Evolutionary conservation across 176 grass and related monocot species (phyloP).

Genomic region (Tillandsia fasciculata): DNA sequence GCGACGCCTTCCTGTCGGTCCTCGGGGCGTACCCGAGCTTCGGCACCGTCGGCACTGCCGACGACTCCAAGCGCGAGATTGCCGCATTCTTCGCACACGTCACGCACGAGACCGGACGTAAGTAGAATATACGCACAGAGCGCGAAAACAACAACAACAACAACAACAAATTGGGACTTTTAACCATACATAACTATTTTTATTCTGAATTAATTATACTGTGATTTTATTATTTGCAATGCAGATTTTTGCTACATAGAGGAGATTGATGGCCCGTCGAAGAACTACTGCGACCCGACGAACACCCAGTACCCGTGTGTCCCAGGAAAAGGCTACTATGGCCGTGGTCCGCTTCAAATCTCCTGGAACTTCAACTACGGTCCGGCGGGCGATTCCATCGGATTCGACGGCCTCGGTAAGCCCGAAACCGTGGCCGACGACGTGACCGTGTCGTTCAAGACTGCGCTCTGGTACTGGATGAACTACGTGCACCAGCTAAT

Average conservation of each 20-base stretch:
- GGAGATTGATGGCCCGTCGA: constrained; percentile 65
- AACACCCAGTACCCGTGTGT: constrained; percentile 51
- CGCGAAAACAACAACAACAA: not conserved
- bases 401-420: constrained; percentile 63
- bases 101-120: constrained; percentile 81
- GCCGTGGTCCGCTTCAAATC: constrained; percentile 63
- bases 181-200: not conserved
- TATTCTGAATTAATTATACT: not conserved
- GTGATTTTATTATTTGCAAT: not conserved
- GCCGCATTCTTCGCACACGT: constrained; percentile 71
- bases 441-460: constrained; percentile 49
- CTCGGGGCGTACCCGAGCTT: constrained; percentile 36
- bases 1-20: constrained; percentile 56
- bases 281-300: constrained; percentile 57
- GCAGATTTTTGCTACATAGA: constrained; percentile 95
- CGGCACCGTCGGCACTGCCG: constrained; percentile 38
- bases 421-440: constrained; percentile 68
- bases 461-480: constrained; percentile 85
- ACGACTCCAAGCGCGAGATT: constrained; percentile 79
- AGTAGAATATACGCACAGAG: not conserved
- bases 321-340: constrained; percentile 65
- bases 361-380: constrained; percentile 97
- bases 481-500: constrained; percentile 35
- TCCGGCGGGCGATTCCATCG: constrained; percentile 58
- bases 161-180: no score